A percentile compares a stretch with the other conserved stretches of the same genome.
Evolutionary conservation across 2,329 filamentous ascomycete species (phyloP).

Genomic region (Aspergillus awamori): DNA sequence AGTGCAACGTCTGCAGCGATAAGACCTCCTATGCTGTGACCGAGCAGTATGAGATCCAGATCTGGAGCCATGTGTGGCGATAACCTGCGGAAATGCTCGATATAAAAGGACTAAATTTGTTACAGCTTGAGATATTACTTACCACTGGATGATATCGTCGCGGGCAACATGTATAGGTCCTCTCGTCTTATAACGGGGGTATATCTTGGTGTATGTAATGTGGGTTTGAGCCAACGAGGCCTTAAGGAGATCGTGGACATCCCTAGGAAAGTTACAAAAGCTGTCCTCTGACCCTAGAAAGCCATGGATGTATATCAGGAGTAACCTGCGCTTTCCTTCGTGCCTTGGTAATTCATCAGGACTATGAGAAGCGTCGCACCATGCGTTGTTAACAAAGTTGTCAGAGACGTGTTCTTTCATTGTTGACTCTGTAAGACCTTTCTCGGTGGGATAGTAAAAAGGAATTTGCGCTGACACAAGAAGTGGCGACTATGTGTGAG

Average conservation of each 20-base stretch:
- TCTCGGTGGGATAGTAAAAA: no score
- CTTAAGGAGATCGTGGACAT: conserved; percentile 76
- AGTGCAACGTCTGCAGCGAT: conserved; percentile 78
- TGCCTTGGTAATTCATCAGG: not conserved
- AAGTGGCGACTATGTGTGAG: no score
- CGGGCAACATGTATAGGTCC: conserved; percentile 64
- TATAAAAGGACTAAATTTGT: no score
- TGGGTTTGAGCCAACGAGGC: conserved; percentile 70
- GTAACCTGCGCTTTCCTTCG: conserved; percentile 55
- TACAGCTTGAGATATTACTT: conserved; percentile 21
- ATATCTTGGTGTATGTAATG: conserved; percentile 77
- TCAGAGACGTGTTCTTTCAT: no score
- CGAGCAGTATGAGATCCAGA: conserved; percentile 80
- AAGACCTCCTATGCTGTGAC: conserved; percentile 89
- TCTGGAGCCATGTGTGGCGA: conserved; percentile 71
- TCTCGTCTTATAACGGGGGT: conserved; percentile 46
- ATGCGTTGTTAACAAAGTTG: no score
- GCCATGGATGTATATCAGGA: conserved; percentile 85
- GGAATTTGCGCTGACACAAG: no score
- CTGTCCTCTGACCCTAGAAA: conserved; percentile 88
- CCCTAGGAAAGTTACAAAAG: conserved; percentile 84
- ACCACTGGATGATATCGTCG: conserved; percentile 82
- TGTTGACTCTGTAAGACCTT: no score
- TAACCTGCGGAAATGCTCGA: conserved; percentile 54
- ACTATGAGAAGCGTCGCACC: no score